Evolutionary conservation across 2,329 filamentous ascomycete genomes (phyloP), one percentile per base, ranked within the genome.

Genomic region (Fonsecaea pedrosoi): DNA sequence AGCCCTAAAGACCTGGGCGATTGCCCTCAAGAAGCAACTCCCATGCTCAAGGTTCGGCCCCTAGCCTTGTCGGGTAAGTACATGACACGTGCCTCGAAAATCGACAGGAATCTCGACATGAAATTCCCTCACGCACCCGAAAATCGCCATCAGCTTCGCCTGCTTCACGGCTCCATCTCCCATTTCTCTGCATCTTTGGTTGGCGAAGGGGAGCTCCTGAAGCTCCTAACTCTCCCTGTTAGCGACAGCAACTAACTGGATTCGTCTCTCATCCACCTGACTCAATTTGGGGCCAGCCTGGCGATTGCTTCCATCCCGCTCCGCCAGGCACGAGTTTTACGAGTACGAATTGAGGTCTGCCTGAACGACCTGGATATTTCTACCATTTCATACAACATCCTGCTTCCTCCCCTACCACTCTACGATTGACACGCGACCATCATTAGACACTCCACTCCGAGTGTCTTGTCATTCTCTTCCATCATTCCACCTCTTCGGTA

Each of bases 401-500:
- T 34, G 42, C 45, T 55, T 58, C 45, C 48, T 40, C 40, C 62
- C 60, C 40, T 30, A 25, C 37, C 12, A 35, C 37, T 45, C 59
- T 30, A 50, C 64, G 37, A 58, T 64, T 25, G 42, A 62, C 62
- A 56, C 40, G n/a, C 50, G 53, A 67, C 63, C 62, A 67, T 40
- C 54, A 56, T 45, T 32, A 65, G 68, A 71, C 68, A 71, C 70
- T 71, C 70, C 70, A 69, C 70, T 71, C 70, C 64, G 65, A 68
- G 70, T 66, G 70, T 71, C 66, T 65, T 59, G 35, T 56, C 50
- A 63, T 54, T 32, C 53, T 57, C 64, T 37, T 60, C 55, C 62
- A 68, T 55, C 64, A 70, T 68, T 71, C 64, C 60, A 62, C 57
- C 54, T 57, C 58, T 56, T 60, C 62, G 25, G 32, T 62, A 54